Percentiles rank a stretch among this genome's conserved stretches.
phyloP scores from a whole-genome alignment of 1,139 yeast genomes.

The Pichia terricola region DNA sequence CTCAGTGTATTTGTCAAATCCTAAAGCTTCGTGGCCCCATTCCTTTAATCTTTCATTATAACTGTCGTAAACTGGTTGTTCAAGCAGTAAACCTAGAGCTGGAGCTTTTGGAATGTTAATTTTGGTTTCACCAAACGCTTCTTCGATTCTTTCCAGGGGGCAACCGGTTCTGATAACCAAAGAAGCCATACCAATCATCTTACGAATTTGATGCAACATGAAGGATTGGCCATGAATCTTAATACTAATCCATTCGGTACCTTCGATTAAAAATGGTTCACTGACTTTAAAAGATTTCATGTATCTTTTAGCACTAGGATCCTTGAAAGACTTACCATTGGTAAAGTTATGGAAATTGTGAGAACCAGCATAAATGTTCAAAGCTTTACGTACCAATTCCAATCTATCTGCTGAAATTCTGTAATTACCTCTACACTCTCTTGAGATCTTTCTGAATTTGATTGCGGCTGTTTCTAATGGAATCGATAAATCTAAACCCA shows the following conservation, averaged over 20 bases:
- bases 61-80: slow-evolving; percentile 85
- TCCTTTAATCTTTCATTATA: slow-evolving; percentile 64
- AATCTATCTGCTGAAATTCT: slow-evolving; percentile 57
- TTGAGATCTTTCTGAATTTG: slow-evolving; percentile 57
- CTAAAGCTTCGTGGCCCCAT: slow-evolving; percentile 72
- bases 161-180: slow-evolving; percentile 78
- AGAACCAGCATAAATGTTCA: slow-evolving; percentile 71
- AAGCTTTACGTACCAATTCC: slow-evolving; percentile 52
- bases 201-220: slow-evolving; percentile 96
- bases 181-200: slow-evolving; percentile 95
- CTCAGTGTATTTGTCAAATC: slow-evolving; percentile 53
- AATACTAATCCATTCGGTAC: slow-evolving; percentile 93
- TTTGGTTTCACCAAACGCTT: slow-evolving; percentile 65
- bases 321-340: slow-evolving; percentile 76
- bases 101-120: slow-evolving; percentile 97
- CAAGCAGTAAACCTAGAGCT: slow-evolving; percentile 82
- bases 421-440: slow-evolving; percentile 56
- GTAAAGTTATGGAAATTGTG: slow-evolving; percentile 97
- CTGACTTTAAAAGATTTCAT: slow-evolving; percentile 74
- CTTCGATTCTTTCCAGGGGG: slow-evolving; percentile 65
- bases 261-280: slow-evolving; percentile 89
- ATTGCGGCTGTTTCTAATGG: slow-evolving; percentile 36
- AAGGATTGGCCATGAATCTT: slow-evolving; percentile 97
- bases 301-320: slow-evolving; percentile 73
- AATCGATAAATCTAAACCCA: slow-evolving; percentile 24